Conservation (phyloP, 192 early-diverging fungal species). For the Mortierella alpina region DNA sequence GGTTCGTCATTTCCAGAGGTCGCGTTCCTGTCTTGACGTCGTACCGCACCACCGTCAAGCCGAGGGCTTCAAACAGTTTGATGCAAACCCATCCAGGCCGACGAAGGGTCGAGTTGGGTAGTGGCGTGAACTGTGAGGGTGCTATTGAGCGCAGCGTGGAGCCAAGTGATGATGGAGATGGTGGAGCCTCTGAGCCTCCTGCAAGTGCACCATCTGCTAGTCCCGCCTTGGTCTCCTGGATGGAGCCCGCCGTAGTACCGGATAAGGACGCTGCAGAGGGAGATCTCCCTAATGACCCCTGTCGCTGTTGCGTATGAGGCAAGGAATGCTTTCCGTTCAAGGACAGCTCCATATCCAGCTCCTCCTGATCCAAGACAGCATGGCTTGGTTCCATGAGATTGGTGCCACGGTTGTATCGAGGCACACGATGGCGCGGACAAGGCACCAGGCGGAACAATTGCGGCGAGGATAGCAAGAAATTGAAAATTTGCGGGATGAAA, state of each 20-base stretch:
- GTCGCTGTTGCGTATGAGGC: not conserved
- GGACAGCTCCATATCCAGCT: slow-evolving; percentile 14
- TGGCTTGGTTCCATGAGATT: slow-evolving; percentile 38
- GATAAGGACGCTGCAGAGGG: slow-evolving; percentile 7
- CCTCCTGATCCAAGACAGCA: slow-evolving; percentile 35
- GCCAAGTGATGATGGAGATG: not conserved
- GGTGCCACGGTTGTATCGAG: slow-evolving; percentile 62
- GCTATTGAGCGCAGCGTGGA: too few relatives aligned
- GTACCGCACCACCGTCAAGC: slow-evolving; percentile 65
- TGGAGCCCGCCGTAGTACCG: not conserved
- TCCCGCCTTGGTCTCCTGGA: not conserved
- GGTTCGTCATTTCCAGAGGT: slow-evolving; percentile 80
- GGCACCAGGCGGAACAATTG: slow-evolving; percentile 95
- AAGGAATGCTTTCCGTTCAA: slow-evolving; percentile 14
- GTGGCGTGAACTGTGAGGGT: slow-evolving; percentile 12
- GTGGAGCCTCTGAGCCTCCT: not conserved
- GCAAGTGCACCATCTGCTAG: not conserved
- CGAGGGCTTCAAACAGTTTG: slow-evolving; percentile 60
- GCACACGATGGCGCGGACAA: slow-evolving; percentile 96
- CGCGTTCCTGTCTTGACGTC: slow-evolving; percentile 57
- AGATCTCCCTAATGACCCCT: slow-evolving; percentile 29
- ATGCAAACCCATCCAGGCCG: slow-evolving; percentile 63
- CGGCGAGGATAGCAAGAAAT: slow-evolving; percentile 95
- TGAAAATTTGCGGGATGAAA: slow-evolving; percentile 97
- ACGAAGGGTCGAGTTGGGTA: slow-evolving; percentile 3